Base-by-base conservation (phyloP, 1,139 yeast species). In the Wickerhamomyces sp. region DNA sequence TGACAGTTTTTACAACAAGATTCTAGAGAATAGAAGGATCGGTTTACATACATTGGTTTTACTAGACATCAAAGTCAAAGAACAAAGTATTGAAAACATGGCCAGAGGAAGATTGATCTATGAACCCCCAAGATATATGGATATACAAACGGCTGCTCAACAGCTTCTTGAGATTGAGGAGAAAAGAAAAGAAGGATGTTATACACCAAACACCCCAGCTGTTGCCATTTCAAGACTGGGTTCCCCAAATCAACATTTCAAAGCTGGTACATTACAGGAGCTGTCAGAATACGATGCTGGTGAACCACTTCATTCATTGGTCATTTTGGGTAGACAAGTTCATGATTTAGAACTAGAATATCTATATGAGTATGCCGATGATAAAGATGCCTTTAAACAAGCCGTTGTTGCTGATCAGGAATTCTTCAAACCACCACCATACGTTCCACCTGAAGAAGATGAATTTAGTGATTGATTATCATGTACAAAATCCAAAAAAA, bases 101-200 rank as follows among this genome's bases (percentile, higher is more conserved):
- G 95, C 96, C 42, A 78, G 96, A 52, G 99, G 98, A 2, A 77
- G 95, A 65, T 71, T 84, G 49, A 88, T 91, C 41, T 93, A 88
- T 63, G 99, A 93, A 64, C 98, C 98, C 39, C 99, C 99, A 44
- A 76, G 99, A 64, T 93, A 90, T 67, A 93, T 93, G 99, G 79
- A 81, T 52, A 89, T 93, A 54, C 80, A 85, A 47, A 88, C 95
- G 43, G 96, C 97, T 45, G 93, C 95, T 35, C 73, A 76, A 50
- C 98, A 93, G 66, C 72, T 93, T 56, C 67, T 93, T 45, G 98
- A 93, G 64, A 78, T 90, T 48, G 98, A 91, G 66, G 93, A 85
- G 56, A 62, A 66, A 40, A 79, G 95, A 65, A 71, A 76, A 27
- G 89, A 87, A 59, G 68, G 78, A 53, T 91, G 91, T 4, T 93